Evolutionary conservation across 345 rosid species (phyloP).

Genomic region (Turritis glabra): DNA sequence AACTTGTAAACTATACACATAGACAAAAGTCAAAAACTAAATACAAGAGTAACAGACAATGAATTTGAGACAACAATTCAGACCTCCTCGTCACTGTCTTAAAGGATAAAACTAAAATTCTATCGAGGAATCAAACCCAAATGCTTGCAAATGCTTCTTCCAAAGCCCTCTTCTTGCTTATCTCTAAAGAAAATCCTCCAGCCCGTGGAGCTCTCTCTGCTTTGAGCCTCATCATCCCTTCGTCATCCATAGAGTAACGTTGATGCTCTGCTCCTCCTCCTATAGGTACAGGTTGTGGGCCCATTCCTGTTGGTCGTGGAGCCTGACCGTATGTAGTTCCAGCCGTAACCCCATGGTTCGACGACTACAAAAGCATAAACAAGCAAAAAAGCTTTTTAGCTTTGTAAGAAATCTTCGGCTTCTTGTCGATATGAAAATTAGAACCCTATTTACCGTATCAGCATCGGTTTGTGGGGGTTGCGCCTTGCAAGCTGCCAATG

Average conservation of each 20-base stretch:
- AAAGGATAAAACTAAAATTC: neutral
- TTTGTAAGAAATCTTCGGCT: neutral
- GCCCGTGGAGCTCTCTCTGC: conserved; percentile 81
- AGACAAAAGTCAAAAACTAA: too few relatives aligned
- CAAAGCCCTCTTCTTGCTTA: conserved; percentile 80
- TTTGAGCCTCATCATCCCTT: conserved; percentile 67
- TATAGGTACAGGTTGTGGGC: conserved; percentile 74
- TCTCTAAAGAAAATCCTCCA: conserved; percentile 85
- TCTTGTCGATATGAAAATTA: neutral
- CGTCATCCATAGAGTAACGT: conserved; percentile 59
- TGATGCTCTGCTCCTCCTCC: conserved; percentile 56
- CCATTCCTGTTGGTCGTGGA: conserved; percentile 67
- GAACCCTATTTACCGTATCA: conserved; percentile 57
- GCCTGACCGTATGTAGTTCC: conserved; percentile 76
- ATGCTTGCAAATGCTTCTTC: conserved; percentile 94
- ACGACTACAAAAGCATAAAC: conserved; percentile 39
- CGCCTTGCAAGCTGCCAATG: conserved; percentile 83
- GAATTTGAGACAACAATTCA: too few relatives aligned
- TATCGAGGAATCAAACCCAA: conserved; percentile 58
- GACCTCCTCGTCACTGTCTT: neutral
- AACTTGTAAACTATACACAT: too few relatives aligned
- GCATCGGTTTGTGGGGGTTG: conserved; percentile 50
- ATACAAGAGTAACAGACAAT: too few relatives aligned
- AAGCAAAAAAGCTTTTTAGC: neutral
- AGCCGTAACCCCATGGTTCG: conserved; percentile 51